Evolutionary conservation across 352 stramenopile species (phyloP).

Genomic region (Globisporangium apiculatum): DNA sequence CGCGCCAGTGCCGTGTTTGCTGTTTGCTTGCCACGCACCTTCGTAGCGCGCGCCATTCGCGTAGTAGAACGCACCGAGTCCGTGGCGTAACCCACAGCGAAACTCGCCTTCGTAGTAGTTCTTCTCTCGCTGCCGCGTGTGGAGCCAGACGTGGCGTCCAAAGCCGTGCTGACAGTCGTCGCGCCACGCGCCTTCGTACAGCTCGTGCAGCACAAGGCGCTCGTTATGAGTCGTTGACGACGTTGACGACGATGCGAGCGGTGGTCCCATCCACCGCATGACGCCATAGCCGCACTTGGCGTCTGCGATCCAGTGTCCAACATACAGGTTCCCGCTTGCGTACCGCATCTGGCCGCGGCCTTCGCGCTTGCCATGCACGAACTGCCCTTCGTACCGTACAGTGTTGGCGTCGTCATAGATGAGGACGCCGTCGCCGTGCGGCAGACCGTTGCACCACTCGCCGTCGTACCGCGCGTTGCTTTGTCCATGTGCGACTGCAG

Average conservation of each 20-base stretch:
- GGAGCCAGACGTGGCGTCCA: conserved; percentile 76
- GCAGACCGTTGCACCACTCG: conserved; percentile 62
- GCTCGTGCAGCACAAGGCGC: conserved; percentile 20
- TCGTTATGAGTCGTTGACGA: neutral
- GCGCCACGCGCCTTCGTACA: conserved; percentile 72
- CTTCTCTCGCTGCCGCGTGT: conserved; percentile 27
- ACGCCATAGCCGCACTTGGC: conserved; percentile 62
- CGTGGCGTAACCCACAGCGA: conserved; percentile 48
- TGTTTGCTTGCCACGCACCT: conserved; percentile 76
- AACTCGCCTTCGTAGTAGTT: conserved; percentile 88
- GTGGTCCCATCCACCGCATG: conserved; percentile 64
- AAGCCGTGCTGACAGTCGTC: conserved; percentile 70
- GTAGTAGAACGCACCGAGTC: conserved; percentile 78
- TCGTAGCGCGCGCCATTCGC: conserved; percentile 79
- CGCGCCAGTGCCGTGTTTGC: conserved; percentile 65
- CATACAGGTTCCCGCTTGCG: conserved; percentile 53
- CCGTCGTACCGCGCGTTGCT: conserved; percentile 73
- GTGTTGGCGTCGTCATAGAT: conserved; percentile 57
- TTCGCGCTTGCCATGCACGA: conserved; percentile 40
- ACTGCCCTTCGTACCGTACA: conserved; percentile 53
- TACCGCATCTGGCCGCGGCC: conserved; percentile 64
- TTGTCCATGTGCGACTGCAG: conserved; percentile 16
- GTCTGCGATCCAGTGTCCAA: conserved; percentile 63
- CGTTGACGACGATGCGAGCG: neutral
- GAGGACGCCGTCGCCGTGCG: conserved; percentile 62